Base-by-base conservation (phyloP, 2,329 filamentous ascomycete genomes). In the Daldinia eschscholtzii region DNA sequence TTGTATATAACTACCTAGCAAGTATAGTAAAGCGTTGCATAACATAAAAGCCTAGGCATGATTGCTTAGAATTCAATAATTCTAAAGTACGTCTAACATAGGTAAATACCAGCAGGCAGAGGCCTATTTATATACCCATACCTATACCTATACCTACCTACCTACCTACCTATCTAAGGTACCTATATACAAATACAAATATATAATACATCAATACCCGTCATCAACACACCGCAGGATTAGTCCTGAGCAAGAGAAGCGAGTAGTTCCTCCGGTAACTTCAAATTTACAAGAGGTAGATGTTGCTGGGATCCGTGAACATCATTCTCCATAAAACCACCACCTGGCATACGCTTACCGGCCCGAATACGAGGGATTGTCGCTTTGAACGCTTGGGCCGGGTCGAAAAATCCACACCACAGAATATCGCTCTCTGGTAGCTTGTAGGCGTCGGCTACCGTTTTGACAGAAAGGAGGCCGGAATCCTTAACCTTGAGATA, bases 371-470 rank as follows among this genome's bases (percentile, higher is more conserved):
- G 70, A 10, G 74, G 73, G n/a, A 85, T 80, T 1, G 82, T 84
- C 7, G 77, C 80, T 61, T 86, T 86, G 74, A 82, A 86, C 0
- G 83, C 83, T 60, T 80, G 71, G 0, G 84, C 84, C 0, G 80
- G 81, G 1, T 85, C 82, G 62, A 82, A 86, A 67, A 80, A 82
- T 0, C 80, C 80, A 33, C 74, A 73, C 79, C 80, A 82, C 0
- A 81, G 56, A 5, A 83, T 76, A 0, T 81, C 76, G 1, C 74
- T 57, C 6, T 68, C 48, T 0, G 55, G 1, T 1, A 81, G 55
- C 0, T 71, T 71, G 0, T 81, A 80, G 15, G 82, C 60, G 1
- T 60, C 61, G 1, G 77, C 73, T 0, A 85, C 76, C 0, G 79
- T 74, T n/a, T 79, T 72, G 3, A 75, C 65, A 26, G 77, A 78